These are phyloP conservation scores for Selaginella tamariscina DNA, from an alignment of 75 land plant genomes.

Conservation along the genomic window DNA sequence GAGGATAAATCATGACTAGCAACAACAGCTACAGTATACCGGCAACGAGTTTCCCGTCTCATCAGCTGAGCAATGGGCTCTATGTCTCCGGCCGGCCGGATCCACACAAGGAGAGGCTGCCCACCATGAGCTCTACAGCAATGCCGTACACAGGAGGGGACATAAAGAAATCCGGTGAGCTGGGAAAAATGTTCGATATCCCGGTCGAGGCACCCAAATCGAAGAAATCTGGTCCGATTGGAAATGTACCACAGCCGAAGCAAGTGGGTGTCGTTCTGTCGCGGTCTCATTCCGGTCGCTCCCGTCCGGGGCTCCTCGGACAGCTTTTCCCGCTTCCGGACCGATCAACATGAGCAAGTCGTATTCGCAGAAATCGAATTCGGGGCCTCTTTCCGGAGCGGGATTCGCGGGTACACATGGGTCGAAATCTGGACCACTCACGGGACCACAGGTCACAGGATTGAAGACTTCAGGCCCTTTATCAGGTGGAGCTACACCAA, in stretches of 20 bases:
- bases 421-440: conserved; percentile 12
- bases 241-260: neutral
- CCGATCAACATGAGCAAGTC: neutral
- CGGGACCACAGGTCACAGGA: neutral
- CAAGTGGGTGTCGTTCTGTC: neutral
- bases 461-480: conserved; percentile 64
- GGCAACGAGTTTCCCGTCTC: neutral
- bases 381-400: conserved; percentile 4
- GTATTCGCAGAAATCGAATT: neutral
- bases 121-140: conserved; percentile 4
- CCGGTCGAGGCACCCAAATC: conserved; percentile 8
- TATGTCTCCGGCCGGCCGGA: conserved; percentile 12
- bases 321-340: neutral
- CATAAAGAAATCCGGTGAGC: conserved; percentile 12
- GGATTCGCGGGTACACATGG: neutral
- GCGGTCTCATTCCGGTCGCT: neutral
- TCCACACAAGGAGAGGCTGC: conserved; percentile 2
- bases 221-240: neutral
- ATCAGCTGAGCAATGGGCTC: conserved; percentile 15
- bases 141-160: conserved; percentile 10
- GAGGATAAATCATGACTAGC: neutral
- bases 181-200: conserved; percentile 10
- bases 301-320: conserved; percentile 5
- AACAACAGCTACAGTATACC: neutral
- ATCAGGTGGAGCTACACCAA: conserved; percentile 34